These are phyloP conservation scores for Fusarium proliferatum DNA, from an alignment of 2,329 filamentous ascomycete species.

Conservation along the genomic window DNA sequence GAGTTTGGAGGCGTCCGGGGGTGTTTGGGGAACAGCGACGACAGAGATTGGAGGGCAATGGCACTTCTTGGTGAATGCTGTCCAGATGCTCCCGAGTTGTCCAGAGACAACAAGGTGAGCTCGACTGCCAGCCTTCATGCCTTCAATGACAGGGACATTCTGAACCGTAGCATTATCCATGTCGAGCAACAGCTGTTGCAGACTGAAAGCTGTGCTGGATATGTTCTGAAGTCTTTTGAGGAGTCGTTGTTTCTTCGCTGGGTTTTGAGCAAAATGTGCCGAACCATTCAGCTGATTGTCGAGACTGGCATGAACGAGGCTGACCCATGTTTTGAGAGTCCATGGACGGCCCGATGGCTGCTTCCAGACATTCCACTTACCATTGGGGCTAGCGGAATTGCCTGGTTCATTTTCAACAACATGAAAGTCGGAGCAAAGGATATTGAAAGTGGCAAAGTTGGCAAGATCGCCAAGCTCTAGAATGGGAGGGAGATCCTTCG, in stretches of 20 bases:
- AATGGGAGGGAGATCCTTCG: not conserved
- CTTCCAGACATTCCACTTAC: not conserved
- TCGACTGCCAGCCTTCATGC: not conserved
- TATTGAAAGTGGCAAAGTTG: not conserved
- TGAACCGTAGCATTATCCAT: not conserved
- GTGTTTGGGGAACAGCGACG: not conserved
- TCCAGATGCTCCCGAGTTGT: not conserved
- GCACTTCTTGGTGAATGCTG: not conserved
- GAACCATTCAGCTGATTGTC: not conserved
- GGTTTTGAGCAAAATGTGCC: fast-evolving
- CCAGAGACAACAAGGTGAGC: not conserved
- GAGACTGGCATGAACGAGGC: not conserved
- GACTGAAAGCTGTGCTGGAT: not conserved
- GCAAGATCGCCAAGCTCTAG: not conserved
- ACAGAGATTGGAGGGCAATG: not conserved
- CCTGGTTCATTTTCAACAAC: not conserved
- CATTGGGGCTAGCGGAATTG: not conserved
- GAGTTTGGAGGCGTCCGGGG: not conserved
- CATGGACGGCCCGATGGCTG: not conserved
- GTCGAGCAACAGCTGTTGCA: not conserved
- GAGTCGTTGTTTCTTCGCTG: not conserved
- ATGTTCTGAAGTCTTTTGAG: not conserved
- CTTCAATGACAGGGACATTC: not conserved
- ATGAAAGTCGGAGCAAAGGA: not conserved
- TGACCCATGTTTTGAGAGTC: not conserved